Base-by-base conservation (phyloP, 2,329 filamentous ascomycete species). In the Tolypocladium sp. region DNA sequence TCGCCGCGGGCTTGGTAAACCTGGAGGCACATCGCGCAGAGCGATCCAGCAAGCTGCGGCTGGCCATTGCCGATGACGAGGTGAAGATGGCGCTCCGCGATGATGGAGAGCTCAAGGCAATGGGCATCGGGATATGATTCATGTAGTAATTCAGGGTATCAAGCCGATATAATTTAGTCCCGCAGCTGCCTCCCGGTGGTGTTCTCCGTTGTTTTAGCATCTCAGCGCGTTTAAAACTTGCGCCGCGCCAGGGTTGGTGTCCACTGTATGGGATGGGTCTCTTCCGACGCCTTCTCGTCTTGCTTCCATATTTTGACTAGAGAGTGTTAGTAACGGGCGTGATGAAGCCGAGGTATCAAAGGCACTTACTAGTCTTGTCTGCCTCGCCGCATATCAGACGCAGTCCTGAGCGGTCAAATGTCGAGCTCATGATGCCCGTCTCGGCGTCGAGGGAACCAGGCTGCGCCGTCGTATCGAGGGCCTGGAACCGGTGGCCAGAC, bases 391-490 rank as follows among this genome's bases (percentile, higher is more conserved):
- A 92, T 63, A 99, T 96, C 66, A 99, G 78, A 65, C 94, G 84
- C 68, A 97, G 70, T 0, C 94, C 94, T 0, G 92, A 96, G 61
- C 83, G 84, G 69, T 99, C 94, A 70, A 96, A 99, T 0, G 88
- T 96, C 17, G 90, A 92, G 70, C 89, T 91, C 88, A 99, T 96
- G 66, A 99, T 86, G 57, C 95, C 95, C 7, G 91, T 88, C 75
- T 99, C 94, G 7, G 94, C 94, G 68, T 97, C 92, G 30, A 99
- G 78, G 22, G 90, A 95, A 56, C 94, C 94, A 0, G 94, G 94
- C 72, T 99, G 94, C 0, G 94, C 94, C 9, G 91, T 91, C 4
- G 91, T 96, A 66, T 99, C 92, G 15, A 93, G 82, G 10, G 86
- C 84, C 75, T 99, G 94, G 77, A 94, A 99, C 55, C 89, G 83